Evolutionary conservation across 257 asterid species (phyloP).

Genomic region (Rhazya stricta): DNA sequence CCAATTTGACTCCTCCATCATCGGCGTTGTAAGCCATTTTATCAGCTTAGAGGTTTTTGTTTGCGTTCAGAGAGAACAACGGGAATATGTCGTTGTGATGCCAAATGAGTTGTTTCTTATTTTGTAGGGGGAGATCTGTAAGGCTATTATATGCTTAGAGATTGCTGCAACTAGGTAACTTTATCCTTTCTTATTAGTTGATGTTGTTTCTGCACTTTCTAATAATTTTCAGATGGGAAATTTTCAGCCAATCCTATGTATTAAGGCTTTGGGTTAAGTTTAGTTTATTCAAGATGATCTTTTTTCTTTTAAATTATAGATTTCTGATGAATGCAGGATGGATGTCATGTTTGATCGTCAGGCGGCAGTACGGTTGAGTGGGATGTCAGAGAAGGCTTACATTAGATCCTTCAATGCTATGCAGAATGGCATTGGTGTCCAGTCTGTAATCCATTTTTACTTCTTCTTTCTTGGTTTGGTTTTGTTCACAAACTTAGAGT

Average conservation of each 20-base stretch:
- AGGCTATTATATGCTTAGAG: slow-evolving; percentile 89
- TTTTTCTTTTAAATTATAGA: neutral
- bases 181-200: neutral
- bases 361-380: slow-evolving; percentile 66
- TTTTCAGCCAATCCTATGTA: neutral
- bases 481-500: slow-evolving; percentile 1
- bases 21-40: slow-evolving; percentile 62
- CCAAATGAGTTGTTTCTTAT: slow-evolving; percentile 5
- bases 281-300: neutral
- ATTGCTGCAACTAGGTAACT: slow-evolving; percentile 76
- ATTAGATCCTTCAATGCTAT: slow-evolving; percentile 77
- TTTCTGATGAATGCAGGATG: slow-evolving; percentile 47
- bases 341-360: slow-evolving; percentile 73
- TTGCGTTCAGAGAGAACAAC: neutral
- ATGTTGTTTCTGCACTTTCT: neutral
- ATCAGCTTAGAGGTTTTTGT: neutral
- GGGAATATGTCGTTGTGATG: neutral
- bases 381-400: slow-evolving; percentile 87
- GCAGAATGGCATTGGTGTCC: slow-evolving; percentile 90
- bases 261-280: neutral
- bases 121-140: slow-evolving; percentile 87
- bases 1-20: slow-evolving; percentile 77
- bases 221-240: neutral
- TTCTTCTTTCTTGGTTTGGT: neutral
- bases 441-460: slow-evolving; percentile 36